phyloP scores from a whole-genome alignment of 495 filamentous ascomycete species.

The Neurospora tetraspora region DNA sequence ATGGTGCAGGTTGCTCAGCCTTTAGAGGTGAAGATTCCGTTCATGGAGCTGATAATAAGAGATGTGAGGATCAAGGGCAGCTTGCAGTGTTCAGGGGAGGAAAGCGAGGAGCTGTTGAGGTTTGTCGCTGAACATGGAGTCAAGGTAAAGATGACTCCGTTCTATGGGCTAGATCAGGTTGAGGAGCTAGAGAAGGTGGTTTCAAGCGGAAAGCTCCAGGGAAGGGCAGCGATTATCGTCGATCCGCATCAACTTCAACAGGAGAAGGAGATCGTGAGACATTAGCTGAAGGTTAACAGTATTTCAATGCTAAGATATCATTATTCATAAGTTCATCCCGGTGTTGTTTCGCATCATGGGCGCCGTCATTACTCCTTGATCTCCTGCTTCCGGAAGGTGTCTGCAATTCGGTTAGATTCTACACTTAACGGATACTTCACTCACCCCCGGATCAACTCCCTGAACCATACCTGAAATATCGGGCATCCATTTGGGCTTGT shows the following conservation, averaged over 20 bases:
- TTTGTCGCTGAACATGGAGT: constrained; percentile 42
- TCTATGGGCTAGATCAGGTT: constrained; percentile 43
- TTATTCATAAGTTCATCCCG: background rate
- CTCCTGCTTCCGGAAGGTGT: constrained; percentile 50
- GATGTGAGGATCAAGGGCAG: constrained; percentile 43
- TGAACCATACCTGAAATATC: constrained; percentile 42
- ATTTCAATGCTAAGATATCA: constrained; percentile 4
- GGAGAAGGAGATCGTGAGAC: constrained; percentile 10
- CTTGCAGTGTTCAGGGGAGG: constrained; percentile 34
- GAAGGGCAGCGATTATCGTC: constrained; percentile 45
- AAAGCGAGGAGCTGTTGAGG: constrained; percentile 41
- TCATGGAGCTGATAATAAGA: constrained; percentile 42
- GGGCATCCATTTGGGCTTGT: constrained; percentile 52
- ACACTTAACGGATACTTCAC: background rate
- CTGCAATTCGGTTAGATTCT: constrained; percentile 18
- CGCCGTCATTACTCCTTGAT: constrained; percentile 39
- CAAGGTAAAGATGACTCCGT: constrained; percentile 38
- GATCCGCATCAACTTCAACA: constrained; percentile 24
- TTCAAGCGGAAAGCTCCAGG: constrained; percentile 39
- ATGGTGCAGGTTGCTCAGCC: constrained; percentile 48
- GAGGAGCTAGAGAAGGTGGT: constrained; percentile 37
- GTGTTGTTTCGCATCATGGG: background rate
- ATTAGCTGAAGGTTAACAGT: background rate
- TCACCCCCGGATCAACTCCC: background rate
- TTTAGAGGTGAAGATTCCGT: constrained; percentile 37